Conservation (phyloP, 2,329 filamentous ascomycete species). For the Hymenoscyphus repandus region DNA sequence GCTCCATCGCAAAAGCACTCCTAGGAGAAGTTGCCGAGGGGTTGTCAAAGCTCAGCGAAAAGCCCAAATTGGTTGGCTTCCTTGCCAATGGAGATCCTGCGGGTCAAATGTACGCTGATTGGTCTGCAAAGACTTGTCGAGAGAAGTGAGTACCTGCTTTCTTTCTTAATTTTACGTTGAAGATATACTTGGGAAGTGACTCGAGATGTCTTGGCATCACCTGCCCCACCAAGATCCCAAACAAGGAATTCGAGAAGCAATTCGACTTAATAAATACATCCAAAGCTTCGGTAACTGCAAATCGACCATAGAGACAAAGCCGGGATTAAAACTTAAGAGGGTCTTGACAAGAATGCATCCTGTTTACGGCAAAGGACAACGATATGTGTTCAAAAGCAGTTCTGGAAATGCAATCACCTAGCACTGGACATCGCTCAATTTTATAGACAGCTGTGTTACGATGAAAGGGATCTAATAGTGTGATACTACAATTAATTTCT, state of each 20-base stretch:
- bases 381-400: background rate
- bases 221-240: background rate
- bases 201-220: too few relatives aligned
- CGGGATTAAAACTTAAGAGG: too few relatives aligned
- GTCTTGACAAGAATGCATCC: too few relatives aligned
- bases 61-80: constrained; percentile 83
- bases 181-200: background rate
- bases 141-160: constrained; percentile 69
- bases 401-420: too few relatives aligned
- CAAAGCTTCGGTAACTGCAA: too few relatives aligned
- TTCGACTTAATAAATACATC: too few relatives aligned
- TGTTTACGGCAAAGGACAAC: too few relatives aligned
- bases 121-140: constrained; percentile 92
- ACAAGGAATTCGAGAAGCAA: background rate
- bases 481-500: too few relatives aligned
- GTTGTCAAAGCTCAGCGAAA: constrained; percentile 63
- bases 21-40: constrained; percentile 73
- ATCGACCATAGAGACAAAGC: too few relatives aligned
- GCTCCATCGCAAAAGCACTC: constrained; percentile 77
- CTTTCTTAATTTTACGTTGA: constrained; percentile 1
- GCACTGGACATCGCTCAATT: too few relatives aligned
- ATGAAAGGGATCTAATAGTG: too few relatives aligned
- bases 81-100: constrained; percentile 88
- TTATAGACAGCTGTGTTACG: too few relatives aligned
- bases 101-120: constrained; percentile 90